Percentiles rank a stretch among this genome's conserved stretches.
Evolutionary conservation across 1,284 basidiomycete species (phyloP).

Genomic region (Boletus austroedulis): DNA sequence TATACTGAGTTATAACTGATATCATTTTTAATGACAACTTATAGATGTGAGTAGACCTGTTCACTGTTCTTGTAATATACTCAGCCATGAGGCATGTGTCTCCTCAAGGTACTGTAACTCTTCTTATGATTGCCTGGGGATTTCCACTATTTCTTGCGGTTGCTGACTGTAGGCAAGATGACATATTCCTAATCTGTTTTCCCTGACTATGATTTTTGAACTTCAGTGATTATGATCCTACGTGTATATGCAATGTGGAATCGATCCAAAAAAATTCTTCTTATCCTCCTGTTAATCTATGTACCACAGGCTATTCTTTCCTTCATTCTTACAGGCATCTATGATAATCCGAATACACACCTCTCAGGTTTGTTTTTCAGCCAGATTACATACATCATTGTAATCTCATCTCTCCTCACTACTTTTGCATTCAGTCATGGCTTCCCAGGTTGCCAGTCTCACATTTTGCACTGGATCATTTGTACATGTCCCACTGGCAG

Average conservation of each 20-base stretch:
- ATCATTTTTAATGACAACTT: not conserved
- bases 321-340: not conserved
- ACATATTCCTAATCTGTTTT: not conserved
- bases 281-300: not conserved
- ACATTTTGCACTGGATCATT: not conserved
- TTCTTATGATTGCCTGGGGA: not conserved
- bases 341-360: not conserved
- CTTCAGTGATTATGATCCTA: not conserved
- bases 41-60: not conserved
- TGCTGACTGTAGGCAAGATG: not conserved
- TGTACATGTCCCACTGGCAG: not conserved
- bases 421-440: not conserved
- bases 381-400: not conserved
- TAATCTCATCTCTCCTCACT: not conserved
- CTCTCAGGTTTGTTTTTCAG: not conserved
- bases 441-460: not conserved
- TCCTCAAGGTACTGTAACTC: not conserved
- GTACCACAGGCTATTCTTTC: not conserved
- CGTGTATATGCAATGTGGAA: not conserved
- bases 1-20: not conserved
- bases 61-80: not conserved
- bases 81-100: not conserved
- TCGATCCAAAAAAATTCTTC: not conserved
- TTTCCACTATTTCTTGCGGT: not conserved
- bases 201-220: not conserved